These are phyloP conservation scores for Ascomycota sp. DNA, from an alignment of 2,329 filamentous ascomycete genomes.

Conservation along the genomic window DNA sequence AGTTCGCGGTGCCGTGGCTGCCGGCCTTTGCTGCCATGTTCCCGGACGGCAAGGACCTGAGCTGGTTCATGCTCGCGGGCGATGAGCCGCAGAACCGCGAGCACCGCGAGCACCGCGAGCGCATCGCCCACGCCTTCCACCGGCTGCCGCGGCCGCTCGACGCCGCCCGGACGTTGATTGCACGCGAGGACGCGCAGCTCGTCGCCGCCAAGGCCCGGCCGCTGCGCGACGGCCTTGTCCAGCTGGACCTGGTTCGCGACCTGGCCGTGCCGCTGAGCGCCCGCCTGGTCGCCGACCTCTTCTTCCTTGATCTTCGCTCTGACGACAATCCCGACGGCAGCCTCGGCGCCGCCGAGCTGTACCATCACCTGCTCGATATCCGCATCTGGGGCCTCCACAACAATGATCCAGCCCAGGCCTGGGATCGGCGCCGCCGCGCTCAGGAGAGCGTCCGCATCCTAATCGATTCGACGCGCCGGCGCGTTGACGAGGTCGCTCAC, in stretches of 20 bases:
- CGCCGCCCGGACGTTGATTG: constrained; percentile 12
- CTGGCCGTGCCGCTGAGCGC: constrained; percentile 37
- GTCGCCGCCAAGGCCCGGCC: constrained; percentile 16
- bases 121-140: constrained; percentile 10
- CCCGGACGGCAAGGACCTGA: constrained; percentile 11
- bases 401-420: constrained; percentile 22
- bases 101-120: constrained; percentile 11
- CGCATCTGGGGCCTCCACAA: constrained; percentile 24
- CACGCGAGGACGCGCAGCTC: constrained; percentile 15
- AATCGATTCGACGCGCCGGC: constrained; percentile 15
- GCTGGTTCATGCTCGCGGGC: constrained; percentile 18
- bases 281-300: constrained; percentile 30
- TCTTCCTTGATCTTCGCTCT: constrained; percentile 35
- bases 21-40: constrained; percentile 11
- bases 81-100: constrained; percentile 11
- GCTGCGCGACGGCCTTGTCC: constrained; percentile 14
- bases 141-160: constrained; percentile 13
- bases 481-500: constrained; percentile 15
- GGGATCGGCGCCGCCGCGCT: constrained; percentile 21
- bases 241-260: constrained; percentile 23
- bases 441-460: constrained; percentile 16
- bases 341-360: constrained; percentile 18
- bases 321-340: constrained; percentile 27
- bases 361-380: constrained; percentile 19
- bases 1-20: constrained; percentile 14